Evolutionary conservation across 2,329 filamentous ascomycete genomes (phyloP), one percentile per base, ranked within the genome.

Genomic region (Orbilia blumenaviensis): DNA sequence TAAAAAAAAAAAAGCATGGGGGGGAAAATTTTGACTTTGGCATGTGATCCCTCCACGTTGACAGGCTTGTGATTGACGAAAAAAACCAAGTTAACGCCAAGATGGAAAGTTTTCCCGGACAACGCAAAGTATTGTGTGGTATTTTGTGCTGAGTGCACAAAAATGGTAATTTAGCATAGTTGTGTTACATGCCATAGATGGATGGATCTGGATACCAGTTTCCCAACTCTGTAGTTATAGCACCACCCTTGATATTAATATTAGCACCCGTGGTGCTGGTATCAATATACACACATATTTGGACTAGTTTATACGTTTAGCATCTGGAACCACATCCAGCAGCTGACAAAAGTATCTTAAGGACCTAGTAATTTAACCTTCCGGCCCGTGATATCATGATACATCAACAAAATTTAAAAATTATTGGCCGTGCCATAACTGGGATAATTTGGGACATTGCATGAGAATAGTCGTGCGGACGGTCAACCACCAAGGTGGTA

Each of bases 31-130:
- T 50, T 50, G 62, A 54, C 32, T 54, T 54, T 66, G 62, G 62
- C 62, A 66, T 66, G 62, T 66, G 62, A 66, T 66, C 46, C 62
- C 34, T 54, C 62, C 62, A 66, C 46, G 62, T 66, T 66, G 48
- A 50, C 44, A 71, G 25, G 66, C 66, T 71, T 71, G 66, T 71
- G 66, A 71, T 71, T 44, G 23, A 44, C 16, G 56, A 32, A 60
- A 60, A 27, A 56, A 34, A 34, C n/a, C n/a, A 34, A 10, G 14
- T 7, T 44, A 16, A 29, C 21, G 56, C 56, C 56, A 61, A 61
- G 56, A 61, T 61, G 56, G 56, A 61, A 61, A 7, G 56, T 44
- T 61, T 61, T 42, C 36, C 56, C 38, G 36, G 18, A n/a, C 56
- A 71, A 71, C 66, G 34, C 66, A 34, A n/a, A 44, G 10, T 25